phyloP scores from a whole-genome alignment of 2,329 filamentous ascomycete species.

The Camptophora hylomeconis region DNA sequence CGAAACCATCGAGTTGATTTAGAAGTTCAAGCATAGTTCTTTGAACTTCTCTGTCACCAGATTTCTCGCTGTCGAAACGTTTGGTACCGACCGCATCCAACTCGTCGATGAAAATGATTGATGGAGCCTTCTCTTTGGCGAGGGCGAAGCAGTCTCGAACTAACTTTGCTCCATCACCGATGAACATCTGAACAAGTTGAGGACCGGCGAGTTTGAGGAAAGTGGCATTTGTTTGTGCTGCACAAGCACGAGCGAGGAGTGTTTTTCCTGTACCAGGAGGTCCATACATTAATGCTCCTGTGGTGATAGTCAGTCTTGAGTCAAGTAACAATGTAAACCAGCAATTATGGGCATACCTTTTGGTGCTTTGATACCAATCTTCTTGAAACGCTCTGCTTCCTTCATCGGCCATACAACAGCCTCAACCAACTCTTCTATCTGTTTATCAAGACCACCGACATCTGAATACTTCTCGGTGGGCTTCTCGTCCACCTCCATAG shows the following conservation, averaged over 20 bases:
- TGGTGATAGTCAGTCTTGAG: constrained; percentile 6
- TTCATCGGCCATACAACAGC: constrained; percentile 99
- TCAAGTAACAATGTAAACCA: constrained; percentile 5
- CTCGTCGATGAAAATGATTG: constrained; percentile 99
- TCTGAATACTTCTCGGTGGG: constrained; percentile 98
- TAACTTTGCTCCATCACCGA: constrained; percentile 93
- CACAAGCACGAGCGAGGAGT: constrained; percentile 77
- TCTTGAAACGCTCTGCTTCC: constrained; percentile 97
- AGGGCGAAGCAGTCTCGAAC: constrained; percentile 95
- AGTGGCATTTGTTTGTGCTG: constrained; percentile 93
- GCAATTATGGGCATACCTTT: constrained; percentile 54
- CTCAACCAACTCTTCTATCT: constrained; percentile 97
- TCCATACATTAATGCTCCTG: constrained; percentile 92
- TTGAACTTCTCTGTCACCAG: constrained; percentile 93
- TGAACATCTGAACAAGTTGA: constrained; percentile 98
- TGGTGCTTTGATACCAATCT: constrained; percentile 98
- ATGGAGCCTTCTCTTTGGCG: constrained; percentile 95
- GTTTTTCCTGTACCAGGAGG: constrained; percentile 37
- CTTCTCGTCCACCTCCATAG: constrained; percentile 99
- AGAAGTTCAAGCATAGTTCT: constrained; percentile 97
- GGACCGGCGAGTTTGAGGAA: constrained; percentile 97
- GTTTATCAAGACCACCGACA: constrained; percentile 93
- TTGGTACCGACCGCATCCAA: constrained; percentile 97
- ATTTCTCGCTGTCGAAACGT: constrained; percentile 97
- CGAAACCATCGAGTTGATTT: constrained; percentile 96